Conservation (phyloP, 1,284 basidiomycete genomes). For the Tranzscheliella williamsii region DNA sequence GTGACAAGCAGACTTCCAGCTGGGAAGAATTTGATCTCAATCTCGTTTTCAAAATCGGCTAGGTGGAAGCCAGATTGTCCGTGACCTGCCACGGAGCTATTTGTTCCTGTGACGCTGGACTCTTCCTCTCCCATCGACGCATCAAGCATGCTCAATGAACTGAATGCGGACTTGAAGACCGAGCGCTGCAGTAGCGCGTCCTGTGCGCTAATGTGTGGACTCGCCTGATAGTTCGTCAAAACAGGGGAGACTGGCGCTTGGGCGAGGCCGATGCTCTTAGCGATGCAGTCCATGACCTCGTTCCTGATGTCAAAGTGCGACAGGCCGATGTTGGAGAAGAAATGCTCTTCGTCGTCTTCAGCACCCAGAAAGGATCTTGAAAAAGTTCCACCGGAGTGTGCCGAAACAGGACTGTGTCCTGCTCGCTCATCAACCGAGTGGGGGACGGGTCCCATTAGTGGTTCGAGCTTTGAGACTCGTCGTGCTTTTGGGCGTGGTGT, state of each 20-base stretch:
- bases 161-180: constrained; percentile 78
- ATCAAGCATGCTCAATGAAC: constrained; percentile 73
- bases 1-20: constrained; percentile 83
- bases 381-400: constrained; percentile 3
- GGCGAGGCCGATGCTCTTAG: constrained; percentile 92
- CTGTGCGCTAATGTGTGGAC: constrained; percentile 41
- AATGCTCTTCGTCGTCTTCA: constrained; percentile 9
- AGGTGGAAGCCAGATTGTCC: constrained; percentile 28
- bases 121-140: constrained; percentile 59
- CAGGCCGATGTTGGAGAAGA: constrained; percentile 30
- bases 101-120: constrained; percentile 41
- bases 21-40: constrained; percentile 91
- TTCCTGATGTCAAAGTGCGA: constrained; percentile 85
- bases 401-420: not conserved
- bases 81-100: constrained; percentile 36
- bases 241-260: constrained; percentile 67
- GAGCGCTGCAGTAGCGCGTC: constrained; percentile 37
- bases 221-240: constrained; percentile 59
- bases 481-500: constrained; percentile 33
- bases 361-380: not conserved
- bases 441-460: constrained; percentile 21
- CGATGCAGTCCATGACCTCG: constrained; percentile 95
- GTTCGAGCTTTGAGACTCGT: constrained; percentile 26
- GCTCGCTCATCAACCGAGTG: constrained; percentile 25
- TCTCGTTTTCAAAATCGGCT: constrained; percentile 82